Evolutionary conservation across 1,284 basidiomycete genomes (phyloP), one percentile per base, ranked within the genome.

Genomic region (Somion occarium): DNA sequence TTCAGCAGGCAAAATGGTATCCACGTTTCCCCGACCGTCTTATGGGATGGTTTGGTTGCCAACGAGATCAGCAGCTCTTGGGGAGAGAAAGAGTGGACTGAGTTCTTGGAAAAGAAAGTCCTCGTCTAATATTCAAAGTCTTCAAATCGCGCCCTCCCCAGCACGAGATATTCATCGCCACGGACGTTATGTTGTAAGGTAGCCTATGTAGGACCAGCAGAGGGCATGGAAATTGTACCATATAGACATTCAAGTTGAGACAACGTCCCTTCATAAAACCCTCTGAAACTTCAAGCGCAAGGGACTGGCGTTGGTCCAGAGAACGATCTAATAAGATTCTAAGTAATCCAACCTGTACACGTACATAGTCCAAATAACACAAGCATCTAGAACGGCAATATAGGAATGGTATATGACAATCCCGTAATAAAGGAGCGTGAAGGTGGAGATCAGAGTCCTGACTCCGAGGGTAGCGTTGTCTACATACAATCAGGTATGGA

Each of bases 1-100:
- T 86, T 89, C 64, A 84, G 91, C 4, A 78, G 94, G 56, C 94
- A 97, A 74, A 97, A 97, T 59, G 78, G 90, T 3, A 84, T 97
- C 48, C 94, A 97, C 61, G 91, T 96, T 47, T 95, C 93, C 26
- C 93, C 94, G 1, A 93, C 93, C 7, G 88, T 82, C 0, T 71
- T 93, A 2, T 91, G 87, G 82, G 88, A 94, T 63, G 95, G 95
- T 5, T 72, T 98, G 27, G 68, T 93, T 52, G 89, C 84, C 19
- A 78, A 74, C 44, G 83, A 89, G 53, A 78, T 97, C 43, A 91
- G 88, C 2, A 93, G 89, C 58, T 82, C 84, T 9, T 98, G 91
- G 85, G 85, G 80, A 3, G 78, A 85, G 62, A 77, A 79, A 45
- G 91, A 98, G 61, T 98, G 96, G 96, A 74, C 72, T 27, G 81